Evolutionary conservation across 2,329 filamentous ascomycete genomes (phyloP).

Genomic region (Pyricularia sp.): DNA sequence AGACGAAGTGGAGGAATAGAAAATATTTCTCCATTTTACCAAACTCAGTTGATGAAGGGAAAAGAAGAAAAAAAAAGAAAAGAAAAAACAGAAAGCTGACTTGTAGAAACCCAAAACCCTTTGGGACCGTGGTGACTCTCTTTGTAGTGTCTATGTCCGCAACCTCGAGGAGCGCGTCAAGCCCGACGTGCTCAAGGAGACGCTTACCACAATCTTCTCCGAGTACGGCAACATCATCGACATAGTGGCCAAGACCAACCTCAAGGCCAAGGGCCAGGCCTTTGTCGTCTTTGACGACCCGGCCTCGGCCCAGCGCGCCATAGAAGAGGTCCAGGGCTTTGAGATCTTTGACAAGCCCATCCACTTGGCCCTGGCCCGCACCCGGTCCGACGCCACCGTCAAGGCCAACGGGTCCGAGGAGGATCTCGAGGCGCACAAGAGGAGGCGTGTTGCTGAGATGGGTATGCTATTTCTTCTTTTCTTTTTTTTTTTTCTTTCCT

Average conservation of each 20-base stretch:
- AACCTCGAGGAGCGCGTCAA: conserved; percentile 93
- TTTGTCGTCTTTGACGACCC: conserved; percentile 81
- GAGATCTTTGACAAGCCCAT: conserved; percentile 87
- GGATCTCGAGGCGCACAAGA: conserved; percentile 80
- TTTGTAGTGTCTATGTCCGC: conserved; percentile 50
- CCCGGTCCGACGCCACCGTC: conserved; percentile 78
- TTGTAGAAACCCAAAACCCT: not conserved
- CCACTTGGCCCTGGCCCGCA: conserved; percentile 68
- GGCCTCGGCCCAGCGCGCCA: conserved; percentile 67
- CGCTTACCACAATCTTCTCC: conserved; percentile 66
- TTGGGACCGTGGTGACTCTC: too few relatives aligned
- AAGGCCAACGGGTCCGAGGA: conserved; percentile 57
- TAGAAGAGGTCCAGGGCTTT: conserved; percentile 85
- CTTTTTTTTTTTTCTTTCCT: not conserved
- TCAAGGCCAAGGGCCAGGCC: conserved; percentile 88
- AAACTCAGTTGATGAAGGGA: not conserved
- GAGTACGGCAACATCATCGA: conserved; percentile 77
- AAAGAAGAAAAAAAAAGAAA: too few relatives aligned
- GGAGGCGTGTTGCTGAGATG: conserved; percentile 74
- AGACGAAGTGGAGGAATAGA: not conserved
- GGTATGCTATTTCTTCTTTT: conserved; percentile 37
- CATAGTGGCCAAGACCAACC: conserved; percentile 59
- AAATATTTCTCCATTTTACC: too few relatives aligned
- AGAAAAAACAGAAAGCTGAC: not conserved
- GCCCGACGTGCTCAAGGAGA: conserved; percentile 58